Percentiles rank a stretch among this genome's conserved stretches.
Conservation (phyloP, 306 rosid genomes). For the Dryas alaskensis region DNA sequence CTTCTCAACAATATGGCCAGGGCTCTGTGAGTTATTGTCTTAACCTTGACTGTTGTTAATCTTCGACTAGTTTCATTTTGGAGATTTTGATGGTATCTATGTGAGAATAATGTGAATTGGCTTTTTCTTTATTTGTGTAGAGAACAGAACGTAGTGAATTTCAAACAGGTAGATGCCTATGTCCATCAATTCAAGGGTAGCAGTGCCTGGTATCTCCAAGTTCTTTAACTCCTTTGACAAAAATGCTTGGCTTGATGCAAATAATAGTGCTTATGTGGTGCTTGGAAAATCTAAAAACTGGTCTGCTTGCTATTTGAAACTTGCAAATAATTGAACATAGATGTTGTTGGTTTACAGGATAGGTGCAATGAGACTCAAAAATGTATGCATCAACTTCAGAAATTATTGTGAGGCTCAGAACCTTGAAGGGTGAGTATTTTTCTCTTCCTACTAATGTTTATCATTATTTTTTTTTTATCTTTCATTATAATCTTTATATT, state of each 20-base stretch:
- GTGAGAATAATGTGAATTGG: slow-evolving; percentile 12
- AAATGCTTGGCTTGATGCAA: neutral
- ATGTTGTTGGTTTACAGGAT: slow-evolving; percentile 41
- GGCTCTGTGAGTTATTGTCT: slow-evolving; percentile 46
- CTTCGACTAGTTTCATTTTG: neutral
- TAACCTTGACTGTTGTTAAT: neutral
- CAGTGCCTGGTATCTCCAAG: slow-evolving; percentile 60
- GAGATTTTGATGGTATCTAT: neutral
- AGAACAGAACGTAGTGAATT: slow-evolving; percentile 55
- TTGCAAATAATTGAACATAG: neutral
- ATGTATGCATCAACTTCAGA: slow-evolving; percentile 53
- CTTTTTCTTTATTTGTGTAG: slow-evolving; percentile 33
- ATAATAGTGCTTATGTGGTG: neutral
- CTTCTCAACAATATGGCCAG: slow-evolving; percentile 54
- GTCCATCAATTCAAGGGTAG: slow-evolving; percentile 80
- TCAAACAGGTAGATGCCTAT: slow-evolving; percentile 66
- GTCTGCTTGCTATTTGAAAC: neutral
- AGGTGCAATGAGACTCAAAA: slow-evolving; percentile 67
- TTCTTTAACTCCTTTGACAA: neutral
- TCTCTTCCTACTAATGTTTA: neutral
- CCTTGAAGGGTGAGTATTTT: slow-evolving; percentile 61
- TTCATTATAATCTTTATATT: neutral
- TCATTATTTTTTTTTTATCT: neutral
- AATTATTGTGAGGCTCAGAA: slow-evolving; percentile 58
- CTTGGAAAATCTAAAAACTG: neutral